These are phyloP conservation scores for Aspergillus ruber DNA, from an alignment of 2,329 filamentous ascomycete genomes.

Conservation along the genomic window DNA sequence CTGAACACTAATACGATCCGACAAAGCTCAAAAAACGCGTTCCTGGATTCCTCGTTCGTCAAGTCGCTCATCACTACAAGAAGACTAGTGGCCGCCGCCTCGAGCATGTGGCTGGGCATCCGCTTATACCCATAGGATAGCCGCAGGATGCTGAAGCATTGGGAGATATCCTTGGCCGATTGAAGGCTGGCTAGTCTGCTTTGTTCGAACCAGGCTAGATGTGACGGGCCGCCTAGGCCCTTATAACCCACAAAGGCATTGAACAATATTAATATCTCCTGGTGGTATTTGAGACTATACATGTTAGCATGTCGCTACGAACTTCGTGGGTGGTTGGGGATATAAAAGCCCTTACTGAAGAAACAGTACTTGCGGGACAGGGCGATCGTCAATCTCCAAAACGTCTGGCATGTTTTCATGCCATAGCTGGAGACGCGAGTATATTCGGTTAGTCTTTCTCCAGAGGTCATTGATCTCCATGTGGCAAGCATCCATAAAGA, in stretches of 20 bases:
- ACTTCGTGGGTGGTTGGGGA: background rate
- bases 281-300: slow-evolving; percentile 22
- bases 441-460: slow-evolving; percentile 11
- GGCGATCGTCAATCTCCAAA: slow-evolving; percentile 10
- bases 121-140: slow-evolving; percentile 23
- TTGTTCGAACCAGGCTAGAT: slow-evolving; percentile 7
- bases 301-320: slow-evolving; percentile 5
- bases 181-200: slow-evolving; percentile 11
- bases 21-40: slow-evolving; percentile 23
- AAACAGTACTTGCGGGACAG: slow-evolving; percentile 21
- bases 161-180: slow-evolving; percentile 19
- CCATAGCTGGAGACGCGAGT: slow-evolving; percentile 18
- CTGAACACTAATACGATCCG: slow-evolving; percentile 20
- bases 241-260: slow-evolving; percentile 16
- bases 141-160: slow-evolving; percentile 21
- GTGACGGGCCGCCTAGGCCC: slow-evolving; percentile 1
- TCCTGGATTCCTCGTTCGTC: slow-evolving; percentile 14
- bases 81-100: slow-evolving; percentile 17
- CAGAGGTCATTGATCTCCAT: slow-evolving; percentile 12
- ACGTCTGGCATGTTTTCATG: slow-evolving; percentile 14
- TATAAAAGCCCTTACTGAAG: slow-evolving; percentile 20
- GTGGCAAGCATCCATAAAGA: slow-evolving; percentile 15
- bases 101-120: slow-evolving; percentile 22
- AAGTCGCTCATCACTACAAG: slow-evolving; percentile 15
- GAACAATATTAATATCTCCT: slow-evolving; percentile 20